Conservation (phyloP, 2,329 filamentous ascomycete species). For the Amylocarpus encephaloides region DNA sequence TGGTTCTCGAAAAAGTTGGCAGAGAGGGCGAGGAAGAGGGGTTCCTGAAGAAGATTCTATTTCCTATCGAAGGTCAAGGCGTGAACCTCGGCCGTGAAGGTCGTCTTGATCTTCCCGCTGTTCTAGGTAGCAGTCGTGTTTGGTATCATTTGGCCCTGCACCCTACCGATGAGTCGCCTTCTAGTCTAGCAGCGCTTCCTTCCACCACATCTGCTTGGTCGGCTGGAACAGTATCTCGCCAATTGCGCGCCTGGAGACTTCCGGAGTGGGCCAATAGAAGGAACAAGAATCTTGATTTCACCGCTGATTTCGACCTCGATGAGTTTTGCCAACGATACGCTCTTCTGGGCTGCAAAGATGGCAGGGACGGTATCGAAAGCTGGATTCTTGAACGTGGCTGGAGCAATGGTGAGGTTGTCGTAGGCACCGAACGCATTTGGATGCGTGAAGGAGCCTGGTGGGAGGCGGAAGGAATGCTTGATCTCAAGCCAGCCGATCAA, state of each 20-base stretch:
- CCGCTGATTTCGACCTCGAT: conserved; percentile 89
- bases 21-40: conserved; percentile 75
- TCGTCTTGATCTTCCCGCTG: conserved; percentile 68
- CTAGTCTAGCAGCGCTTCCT: conserved; percentile 63
- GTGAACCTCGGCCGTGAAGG: conserved; percentile 72
- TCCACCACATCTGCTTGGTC: conserved; percentile 83
- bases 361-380: conserved; percentile 84
- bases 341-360: conserved; percentile 78
- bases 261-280: conserved; percentile 95
- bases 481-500: conserved; percentile 54
- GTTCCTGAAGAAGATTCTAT: conserved; percentile 75
- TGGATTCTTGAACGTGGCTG: conserved; percentile 94
- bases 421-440: conserved; percentile 91
- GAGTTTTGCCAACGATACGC: conserved; percentile 84
- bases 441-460: conserved; percentile 93
- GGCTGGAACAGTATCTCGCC: conserved; percentile 83
- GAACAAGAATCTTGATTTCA: conserved; percentile 88
- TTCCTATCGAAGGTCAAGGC: conserved; percentile 71
- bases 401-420: conserved; percentile 94
- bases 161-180: conserved; percentile 79
- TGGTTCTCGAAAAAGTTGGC: conserved; percentile 78
- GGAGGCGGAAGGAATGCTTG: conserved; percentile 95
- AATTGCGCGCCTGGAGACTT: conserved; percentile 86
- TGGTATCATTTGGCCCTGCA: conserved; percentile 95
- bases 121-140: conserved; percentile 76